Evolutionary conservation across 805 yeast genomes (phyloP), one percentile per base, ranked within the genome.

Genomic region (Spencermartinsiella europaea): DNA sequence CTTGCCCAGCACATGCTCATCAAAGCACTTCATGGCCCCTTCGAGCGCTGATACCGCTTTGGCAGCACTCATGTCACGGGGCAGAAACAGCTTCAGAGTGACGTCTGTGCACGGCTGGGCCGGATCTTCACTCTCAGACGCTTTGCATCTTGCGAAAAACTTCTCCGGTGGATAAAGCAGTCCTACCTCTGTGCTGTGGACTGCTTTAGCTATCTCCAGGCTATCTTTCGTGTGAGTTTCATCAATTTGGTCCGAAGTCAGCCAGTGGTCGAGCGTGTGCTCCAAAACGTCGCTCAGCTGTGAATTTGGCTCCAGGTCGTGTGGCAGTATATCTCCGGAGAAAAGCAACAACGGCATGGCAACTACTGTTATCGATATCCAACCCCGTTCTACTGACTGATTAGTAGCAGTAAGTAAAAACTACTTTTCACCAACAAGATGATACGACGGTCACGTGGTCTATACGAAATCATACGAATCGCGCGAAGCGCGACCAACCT

Each of bases 251-350:
- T 25, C 31, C 7, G 35, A 16, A 5, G 21, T 21, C 14, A 14
- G 21, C 50, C 50, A 46, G 31, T 46, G 50, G 10, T 42, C 43
- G 12, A 42, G 12, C 28, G 38, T 34, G 34, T 46, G 50, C 25
- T 22, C 38, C 5, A 38, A 25, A 10, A 46, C 34, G 20, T 28
- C 27, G 4, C 36, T 4, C 17, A 46, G 12, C 21, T 28, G 34
- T n/a, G 41, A 25, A 12, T 36, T 38, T 8, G 42, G 42, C 28
- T 47, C 28, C 5, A 46, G 20, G 8, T 42, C 27, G 19, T 46
- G 50, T 21, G 17, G 36, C 21, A 46, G 22, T 3, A 42, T 36
- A 36, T 46, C 36, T 20, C 42, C 41, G 15, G 50, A 20, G 28
- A 35, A 42, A 5, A 46, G 33, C 12, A 46, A 19, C 3, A 31